Conservation (phyloP, 2,329 filamentous ascomycete species). For the Leptoxyphium fumago region DNA sequence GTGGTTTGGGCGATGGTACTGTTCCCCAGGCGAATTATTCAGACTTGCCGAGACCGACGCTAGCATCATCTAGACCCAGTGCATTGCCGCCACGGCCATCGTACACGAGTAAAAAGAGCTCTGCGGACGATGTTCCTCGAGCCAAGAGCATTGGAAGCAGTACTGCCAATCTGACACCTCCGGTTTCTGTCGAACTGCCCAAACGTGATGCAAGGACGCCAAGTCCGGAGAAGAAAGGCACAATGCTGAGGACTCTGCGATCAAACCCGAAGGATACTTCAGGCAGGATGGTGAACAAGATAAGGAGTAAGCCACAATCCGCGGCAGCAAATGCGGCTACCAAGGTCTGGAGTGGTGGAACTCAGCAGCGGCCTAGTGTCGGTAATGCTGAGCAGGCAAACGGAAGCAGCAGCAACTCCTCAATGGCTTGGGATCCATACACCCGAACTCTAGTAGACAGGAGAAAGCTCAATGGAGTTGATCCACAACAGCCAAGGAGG, state of each 20-base stretch:
- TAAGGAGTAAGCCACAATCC: slow-evolving; percentile 32
- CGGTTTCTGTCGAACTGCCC: slow-evolving; percentile 5
- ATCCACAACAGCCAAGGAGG: slow-evolving; percentile 7
- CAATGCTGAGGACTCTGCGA: slow-evolving; percentile 33
- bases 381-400: slow-evolving; percentile 5
- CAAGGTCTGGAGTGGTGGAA: slow-evolving; percentile 38
- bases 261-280: slow-evolving; percentile 23
- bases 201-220: slow-evolving; percentile 40
- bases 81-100: slow-evolving; percentile 31
- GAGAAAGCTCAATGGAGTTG: not conserved
- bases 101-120: slow-evolving; percentile 32
- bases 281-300: slow-evolving; percentile 29
- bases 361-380: slow-evolving; percentile 7
- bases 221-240: slow-evolving; percentile 46
- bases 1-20: slow-evolving; percentile 66
- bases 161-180: slow-evolving; percentile 9
- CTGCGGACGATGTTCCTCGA: slow-evolving; percentile 16
- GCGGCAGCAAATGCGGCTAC: slow-evolving; percentile 49
- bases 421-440: slow-evolving; percentile 19
- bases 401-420: not conserved
- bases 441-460: slow-evolving; percentile 18
- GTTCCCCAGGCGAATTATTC: slow-evolving; percentile 68
- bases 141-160: slow-evolving; percentile 14
- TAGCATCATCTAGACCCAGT: slow-evolving; percentile 25
- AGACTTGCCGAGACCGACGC: slow-evolving; percentile 57